A percentile compares a stretch with the other conserved stretches of the same genome.
Evolutionary conservation across 2,329 filamentous ascomycete genomes (phyloP).

Genomic region (Arthrobotrys megalospora): DNA sequence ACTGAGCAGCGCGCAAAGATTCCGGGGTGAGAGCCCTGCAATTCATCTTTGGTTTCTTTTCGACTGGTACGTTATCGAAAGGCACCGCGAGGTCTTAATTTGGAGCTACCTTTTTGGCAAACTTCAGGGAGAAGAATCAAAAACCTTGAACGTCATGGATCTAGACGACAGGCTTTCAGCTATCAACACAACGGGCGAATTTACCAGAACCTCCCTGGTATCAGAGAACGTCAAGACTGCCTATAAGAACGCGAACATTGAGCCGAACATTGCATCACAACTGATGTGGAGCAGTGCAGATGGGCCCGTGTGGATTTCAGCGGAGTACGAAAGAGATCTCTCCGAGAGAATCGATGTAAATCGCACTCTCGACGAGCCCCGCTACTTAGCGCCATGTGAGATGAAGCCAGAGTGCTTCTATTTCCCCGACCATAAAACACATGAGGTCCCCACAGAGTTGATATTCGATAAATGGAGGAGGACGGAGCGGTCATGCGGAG

Average conservation of each 20-base stretch:
- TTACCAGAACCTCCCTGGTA: constrained; percentile 24
- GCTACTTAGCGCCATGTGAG: constrained; percentile 36
- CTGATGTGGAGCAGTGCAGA: constrained; percentile 46
- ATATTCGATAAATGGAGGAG: constrained; percentile 52
- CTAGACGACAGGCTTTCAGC: not conserved
- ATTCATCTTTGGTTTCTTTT: constrained; percentile 56
- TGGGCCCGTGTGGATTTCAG: constrained; percentile 48
- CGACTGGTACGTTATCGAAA: constrained; percentile 55
- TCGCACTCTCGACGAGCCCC: constrained; percentile 23
- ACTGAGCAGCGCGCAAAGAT: constrained; percentile 42
- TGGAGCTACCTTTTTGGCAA: constrained; percentile 49
- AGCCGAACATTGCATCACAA: constrained; percentile 34
- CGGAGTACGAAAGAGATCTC: constrained; percentile 39
- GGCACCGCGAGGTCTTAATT: constrained; percentile 43
- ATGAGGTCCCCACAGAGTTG: constrained; percentile 8
- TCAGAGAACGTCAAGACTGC: constrained; percentile 6
- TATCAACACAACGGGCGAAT: constrained; percentile 35
- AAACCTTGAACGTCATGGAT: constrained; percentile 16
- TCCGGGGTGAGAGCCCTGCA: constrained; percentile 49
- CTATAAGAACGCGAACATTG: constrained; percentile 31
- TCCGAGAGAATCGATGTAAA: constrained; percentile 30
- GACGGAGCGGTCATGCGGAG: constrained; percentile 34
- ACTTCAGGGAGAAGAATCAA: constrained; percentile 25
- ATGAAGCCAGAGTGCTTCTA: constrained; percentile 40
- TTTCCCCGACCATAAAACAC: not conserved